Percentiles rank a stretch among this genome's conserved stretches.
Evolutionary conservation across 441 rosid species (phyloP).

Genomic region (Erysimum cheiri): DNA sequence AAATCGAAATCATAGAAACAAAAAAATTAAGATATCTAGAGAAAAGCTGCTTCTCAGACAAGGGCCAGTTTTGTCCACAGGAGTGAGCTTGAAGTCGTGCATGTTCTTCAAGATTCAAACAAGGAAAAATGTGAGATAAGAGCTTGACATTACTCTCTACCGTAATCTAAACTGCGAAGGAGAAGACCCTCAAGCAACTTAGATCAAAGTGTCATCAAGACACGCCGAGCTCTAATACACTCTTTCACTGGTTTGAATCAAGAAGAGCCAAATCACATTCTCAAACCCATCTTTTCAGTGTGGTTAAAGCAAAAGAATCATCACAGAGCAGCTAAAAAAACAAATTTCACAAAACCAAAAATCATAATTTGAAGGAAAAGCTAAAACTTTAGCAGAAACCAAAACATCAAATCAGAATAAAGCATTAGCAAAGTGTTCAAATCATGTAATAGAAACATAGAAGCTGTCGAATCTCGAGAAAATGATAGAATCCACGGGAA

Average conservation of each 20-base stretch:
- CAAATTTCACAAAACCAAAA: neutral
- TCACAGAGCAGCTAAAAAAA: slow-evolving; percentile 39
- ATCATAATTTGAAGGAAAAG: neutral
- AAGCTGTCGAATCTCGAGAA: slow-evolving; percentile 46
- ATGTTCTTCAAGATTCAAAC: slow-evolving; percentile 27
- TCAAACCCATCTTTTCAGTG: slow-evolving; percentile 40
- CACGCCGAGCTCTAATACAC: slow-evolving; percentile 15
- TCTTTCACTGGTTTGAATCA: slow-evolving; percentile 4
- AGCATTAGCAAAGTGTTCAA: neutral
- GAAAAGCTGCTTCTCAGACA: slow-evolving; percentile 40
- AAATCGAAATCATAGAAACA: neutral
- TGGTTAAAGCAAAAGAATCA: slow-evolving; percentile 48
- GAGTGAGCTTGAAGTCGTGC: slow-evolving; percentile 17
- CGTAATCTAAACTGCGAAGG: slow-evolving; percentile 40
- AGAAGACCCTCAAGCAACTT: slow-evolving; percentile 30
- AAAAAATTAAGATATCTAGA: neutral
- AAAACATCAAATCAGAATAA: neutral
- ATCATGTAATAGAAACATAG: neutral
- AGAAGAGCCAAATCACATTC: slow-evolving; percentile 14
- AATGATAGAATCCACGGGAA: slow-evolving; percentile 39
- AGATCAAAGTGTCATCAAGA: slow-evolving; percentile 41
- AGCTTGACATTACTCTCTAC: slow-evolving; percentile 34
- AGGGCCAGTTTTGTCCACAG: slow-evolving; percentile 43
- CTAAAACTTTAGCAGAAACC: neutral
- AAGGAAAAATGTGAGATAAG: neutral